Evolutionary conservation across 176 grass and related monocot genomes (phyloP).

Genomic region (Bolboschoenus planiculmis): DNA sequence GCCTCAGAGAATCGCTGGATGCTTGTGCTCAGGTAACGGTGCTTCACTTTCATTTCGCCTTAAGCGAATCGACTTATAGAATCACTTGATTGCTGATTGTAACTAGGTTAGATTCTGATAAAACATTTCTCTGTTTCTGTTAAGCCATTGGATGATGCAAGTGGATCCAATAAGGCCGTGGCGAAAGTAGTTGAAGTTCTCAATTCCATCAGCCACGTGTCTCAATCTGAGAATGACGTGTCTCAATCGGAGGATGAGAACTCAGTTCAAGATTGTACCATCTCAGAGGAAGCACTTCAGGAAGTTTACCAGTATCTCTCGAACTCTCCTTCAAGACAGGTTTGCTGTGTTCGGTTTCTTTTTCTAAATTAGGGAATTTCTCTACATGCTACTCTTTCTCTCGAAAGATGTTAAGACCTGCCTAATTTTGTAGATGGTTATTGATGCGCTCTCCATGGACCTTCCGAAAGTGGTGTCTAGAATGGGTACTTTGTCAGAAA

Average conservation of each 20-base stretch:
- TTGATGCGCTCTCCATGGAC: conserved; percentile 16
- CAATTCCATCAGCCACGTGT: background rate
- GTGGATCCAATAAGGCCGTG: background rate
- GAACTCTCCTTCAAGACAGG: background rate
- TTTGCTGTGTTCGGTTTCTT: background rate
- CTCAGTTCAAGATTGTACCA: background rate
- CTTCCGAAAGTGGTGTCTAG: conserved; percentile 5
- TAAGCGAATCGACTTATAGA: no score
- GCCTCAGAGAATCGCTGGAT: conserved; percentile 1
- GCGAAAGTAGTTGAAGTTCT: background rate
- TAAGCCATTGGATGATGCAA: background rate
- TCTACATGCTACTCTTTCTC: background rate
- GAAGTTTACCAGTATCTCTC: conserved; percentile 18
- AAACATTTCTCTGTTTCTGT: background rate
- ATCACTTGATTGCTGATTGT: no score
- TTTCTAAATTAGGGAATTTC: background rate
- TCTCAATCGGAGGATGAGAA: background rate
- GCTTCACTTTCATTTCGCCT: background rate
- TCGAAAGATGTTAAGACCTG: background rate
- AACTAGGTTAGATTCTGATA: background rate
- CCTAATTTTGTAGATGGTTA: conserved; percentile 3
- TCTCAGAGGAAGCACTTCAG: conserved; percentile 7
- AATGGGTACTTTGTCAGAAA: conserved; percentile 9
- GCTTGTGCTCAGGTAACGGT: background rate
- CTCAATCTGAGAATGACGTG: background rate